Percentiles rank a stretch among this genome's conserved stretches.
Evolutionary conservation across 257 asterid species (phyloP).

Genomic region (Knoxia roxburghii): DNA sequence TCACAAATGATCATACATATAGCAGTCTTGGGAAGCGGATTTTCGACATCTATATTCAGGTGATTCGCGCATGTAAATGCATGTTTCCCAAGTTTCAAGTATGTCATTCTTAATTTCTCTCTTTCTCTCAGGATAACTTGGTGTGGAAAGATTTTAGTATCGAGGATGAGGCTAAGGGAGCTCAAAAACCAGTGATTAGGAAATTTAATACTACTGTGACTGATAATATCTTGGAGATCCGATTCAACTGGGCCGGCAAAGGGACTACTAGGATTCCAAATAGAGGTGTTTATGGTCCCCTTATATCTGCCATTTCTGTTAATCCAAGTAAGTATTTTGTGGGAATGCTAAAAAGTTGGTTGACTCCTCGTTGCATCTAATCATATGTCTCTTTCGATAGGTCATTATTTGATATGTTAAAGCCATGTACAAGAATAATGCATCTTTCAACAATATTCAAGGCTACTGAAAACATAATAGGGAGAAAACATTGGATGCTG

Average conservation of each 20-base stretch:
- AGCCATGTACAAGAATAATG: not conserved
- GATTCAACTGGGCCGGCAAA: slow-evolving; percentile 77
- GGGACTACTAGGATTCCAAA: slow-evolving; percentile 76
- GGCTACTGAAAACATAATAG: not conserved
- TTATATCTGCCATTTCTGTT: slow-evolving; percentile 80
- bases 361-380: not conserved
- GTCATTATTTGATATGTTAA: not conserved
- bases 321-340: slow-evolving; percentile 47
- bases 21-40: slow-evolving; percentile 66
- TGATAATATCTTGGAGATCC: slow-evolving; percentile 63
- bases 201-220: slow-evolving; percentile 46
- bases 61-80: slow-evolving; percentile 15
- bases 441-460: not conserved
- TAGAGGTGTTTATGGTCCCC: slow-evolving; percentile 78
- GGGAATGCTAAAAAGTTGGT: not conserved
- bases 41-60: slow-evolving; percentile 84
- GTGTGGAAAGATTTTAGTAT: slow-evolving; percentile 58
- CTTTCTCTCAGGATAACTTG: slow-evolving; percentile 48
- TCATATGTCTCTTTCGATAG: not conserved
- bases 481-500: no score
- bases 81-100: not conserved
- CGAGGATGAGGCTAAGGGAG: slow-evolving; percentile 66
- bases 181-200: slow-evolving; percentile 44
- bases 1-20: slow-evolving; percentile 57
- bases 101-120: not conserved